phyloP scores from a whole-genome alignment of 192 early-diverging fungal species.

The Entrophospora sp. region DNA sequence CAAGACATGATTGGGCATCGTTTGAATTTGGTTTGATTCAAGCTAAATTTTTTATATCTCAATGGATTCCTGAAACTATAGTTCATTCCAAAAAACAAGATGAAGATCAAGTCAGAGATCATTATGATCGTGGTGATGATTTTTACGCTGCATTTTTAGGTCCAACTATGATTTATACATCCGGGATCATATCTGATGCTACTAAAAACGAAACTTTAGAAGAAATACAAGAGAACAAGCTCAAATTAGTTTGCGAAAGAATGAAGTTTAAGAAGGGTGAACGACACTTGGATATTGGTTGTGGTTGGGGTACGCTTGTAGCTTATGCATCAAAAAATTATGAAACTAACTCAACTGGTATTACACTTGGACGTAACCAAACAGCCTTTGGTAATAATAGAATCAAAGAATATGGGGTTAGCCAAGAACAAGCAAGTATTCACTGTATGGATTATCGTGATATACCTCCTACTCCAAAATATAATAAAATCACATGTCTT shows the following conservation, averaged over 20 bases:
- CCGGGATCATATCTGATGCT: slow-evolving; percentile 76
- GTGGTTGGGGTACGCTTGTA: slow-evolving; percentile 93
- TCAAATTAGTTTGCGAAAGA: slow-evolving; percentile 82
- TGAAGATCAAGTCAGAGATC: slow-evolving; percentile 93
- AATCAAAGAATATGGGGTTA: slow-evolving; percentile 74
- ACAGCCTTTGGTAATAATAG: slow-evolving; percentile 79
- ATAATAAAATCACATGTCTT: slow-evolving; percentile 94
- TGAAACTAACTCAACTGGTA: slow-evolving; percentile 82
- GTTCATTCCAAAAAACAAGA: slow-evolving; percentile 98
- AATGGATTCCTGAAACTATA: slow-evolving; percentile 96
- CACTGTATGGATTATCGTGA: slow-evolving; percentile 98
- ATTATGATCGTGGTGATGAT: slow-evolving; percentile 98
- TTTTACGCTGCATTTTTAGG: slow-evolving; percentile 95
- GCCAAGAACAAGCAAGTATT: slow-evolving; percentile 59
- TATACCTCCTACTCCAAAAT: slow-evolving; percentile 79
- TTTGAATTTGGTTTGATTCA: slow-evolving; percentile 82
- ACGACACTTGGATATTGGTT: slow-evolving; percentile 93
- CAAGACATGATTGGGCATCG: slow-evolving; percentile 88
- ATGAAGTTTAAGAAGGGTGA: slow-evolving; percentile 77
- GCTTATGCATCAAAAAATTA: slow-evolving; percentile 85
- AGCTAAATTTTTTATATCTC: slow-evolving; percentile 85
- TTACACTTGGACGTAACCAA: slow-evolving; percentile 91
- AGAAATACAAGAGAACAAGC: slow-evolving; percentile 93
- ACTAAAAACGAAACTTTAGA: slow-evolving; percentile 78
- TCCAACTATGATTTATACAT: slow-evolving; percentile 93